Percentiles rank a stretch among this genome's conserved stretches.
Conservation (phyloP, 164 flowering plant species). For the Annona cherimola region DNA sequence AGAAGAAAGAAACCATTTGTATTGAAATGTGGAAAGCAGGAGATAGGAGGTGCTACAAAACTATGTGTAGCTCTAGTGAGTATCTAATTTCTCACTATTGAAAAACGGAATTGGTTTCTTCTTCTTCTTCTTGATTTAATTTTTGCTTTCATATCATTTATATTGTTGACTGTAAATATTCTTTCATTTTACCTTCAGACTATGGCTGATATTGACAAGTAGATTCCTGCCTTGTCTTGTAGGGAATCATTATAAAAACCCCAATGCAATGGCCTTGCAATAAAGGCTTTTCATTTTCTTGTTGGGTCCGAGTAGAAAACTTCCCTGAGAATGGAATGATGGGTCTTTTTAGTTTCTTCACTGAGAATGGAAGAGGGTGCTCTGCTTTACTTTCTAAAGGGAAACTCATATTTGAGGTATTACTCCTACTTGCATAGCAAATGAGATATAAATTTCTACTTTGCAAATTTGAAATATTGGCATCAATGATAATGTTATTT, state of each 20-base stretch:
- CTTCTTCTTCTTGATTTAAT: not conserved
- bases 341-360: constrained; percentile 84
- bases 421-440: constrained; percentile 1
- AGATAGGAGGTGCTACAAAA: not conserved
- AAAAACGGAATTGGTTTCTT: not conserved
- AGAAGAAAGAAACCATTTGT: no score
- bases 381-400: constrained; percentile 64
- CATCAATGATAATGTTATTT: no score
- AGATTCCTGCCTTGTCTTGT: constrained; percentile 15
- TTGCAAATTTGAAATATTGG: no score
- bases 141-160: not conserved
- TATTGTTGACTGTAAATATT: not conserved
- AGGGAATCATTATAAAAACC: constrained; percentile 79
- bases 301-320: constrained; percentile 93
- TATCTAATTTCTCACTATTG: not conserved
- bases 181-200: not conserved
- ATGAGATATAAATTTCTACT: not conserved
- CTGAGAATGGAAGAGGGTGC: constrained; percentile 93
- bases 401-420: constrained; percentile 74
- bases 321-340: constrained; percentile 68
- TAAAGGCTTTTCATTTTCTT: constrained; percentile 93
- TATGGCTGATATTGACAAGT: not conserved
- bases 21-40: not conserved
- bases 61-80: no score
- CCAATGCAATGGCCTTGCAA: constrained; percentile 91